A percentile compares a stretch with the other conserved stretches of the same genome.
Conservation (phyloP, 257 asterid species). For the Lycium barbarum region DNA sequence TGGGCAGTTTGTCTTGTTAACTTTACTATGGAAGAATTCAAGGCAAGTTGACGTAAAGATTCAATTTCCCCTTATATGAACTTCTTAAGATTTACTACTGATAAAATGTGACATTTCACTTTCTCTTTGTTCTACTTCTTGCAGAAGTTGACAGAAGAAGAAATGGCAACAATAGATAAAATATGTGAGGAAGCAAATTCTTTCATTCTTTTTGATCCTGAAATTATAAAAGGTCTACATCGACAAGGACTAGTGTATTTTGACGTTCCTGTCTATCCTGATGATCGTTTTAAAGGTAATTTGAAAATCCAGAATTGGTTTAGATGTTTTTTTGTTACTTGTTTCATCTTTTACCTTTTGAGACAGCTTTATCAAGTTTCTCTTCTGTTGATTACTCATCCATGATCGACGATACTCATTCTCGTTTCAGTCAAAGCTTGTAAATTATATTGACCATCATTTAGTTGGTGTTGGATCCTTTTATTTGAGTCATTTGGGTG, state of each 20-base stretch:
- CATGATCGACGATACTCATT: neutral
- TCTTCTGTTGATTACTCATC: neutral
- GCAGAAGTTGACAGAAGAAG: conserved; percentile 97
- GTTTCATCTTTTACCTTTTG: neutral
- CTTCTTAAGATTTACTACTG: neutral
- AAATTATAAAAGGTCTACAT: conserved; percentile 75
- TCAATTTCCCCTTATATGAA: neutral
- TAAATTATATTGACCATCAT: neutral
- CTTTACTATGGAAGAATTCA: conserved; percentile 17
- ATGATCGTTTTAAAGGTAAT: conserved; percentile 94
- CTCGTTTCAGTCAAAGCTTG: neutral
- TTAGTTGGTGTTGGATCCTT: neutral
- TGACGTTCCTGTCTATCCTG: conserved; percentile 94
- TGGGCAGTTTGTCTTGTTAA: conserved; percentile 97
- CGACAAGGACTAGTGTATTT: conserved; percentile 93
- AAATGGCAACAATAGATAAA: conserved; percentile 96
- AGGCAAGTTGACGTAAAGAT: neutral
- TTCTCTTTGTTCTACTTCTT: conserved; percentile 23
- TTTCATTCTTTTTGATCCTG: conserved; percentile 87
- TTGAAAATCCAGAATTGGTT: neutral
- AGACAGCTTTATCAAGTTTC: neutral
- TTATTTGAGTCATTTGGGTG: conserved; percentile 36
- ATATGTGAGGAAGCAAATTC: conserved; percentile 96
- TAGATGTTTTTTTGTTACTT: neutral
- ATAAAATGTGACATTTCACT: neutral